These are phyloP conservation scores for Ogataea haglerorum DNA, from an alignment of 805 yeast genomes.

Conservation along the genomic window DNA sequence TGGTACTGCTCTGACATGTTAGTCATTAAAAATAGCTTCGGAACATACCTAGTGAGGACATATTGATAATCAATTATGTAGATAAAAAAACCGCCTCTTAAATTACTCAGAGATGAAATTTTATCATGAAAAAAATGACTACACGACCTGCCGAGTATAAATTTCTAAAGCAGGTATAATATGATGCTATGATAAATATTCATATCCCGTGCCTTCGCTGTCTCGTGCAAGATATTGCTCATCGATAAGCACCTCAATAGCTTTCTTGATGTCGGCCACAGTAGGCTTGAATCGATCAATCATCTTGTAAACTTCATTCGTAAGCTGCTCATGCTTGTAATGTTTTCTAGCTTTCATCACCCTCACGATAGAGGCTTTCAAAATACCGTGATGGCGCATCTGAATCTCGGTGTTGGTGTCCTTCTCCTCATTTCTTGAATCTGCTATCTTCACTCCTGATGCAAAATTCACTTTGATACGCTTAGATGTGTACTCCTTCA, in stretches of 20 bases:
- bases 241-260: conserved; percentile 81
- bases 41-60: conserved; percentile 19
- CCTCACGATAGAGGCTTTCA: conserved; percentile 92
- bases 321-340: conserved; percentile 72
- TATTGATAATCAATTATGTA: conserved; percentile 4
- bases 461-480: conserved; percentile 77
- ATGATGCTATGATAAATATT: conserved; percentile 62
- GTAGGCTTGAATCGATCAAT: conserved; percentile 82
- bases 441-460: conserved; percentile 39
- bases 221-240: conserved; percentile 79
- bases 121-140: conserved; percentile 1
- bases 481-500: conserved; percentile 79
- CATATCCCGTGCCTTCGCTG: conserved; percentile 65
- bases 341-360: conserved; percentile 92
- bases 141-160: background rate
- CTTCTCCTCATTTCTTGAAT: conserved; percentile 66
- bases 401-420: conserved; percentile 74
- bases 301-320: conserved; percentile 85
- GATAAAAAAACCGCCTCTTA: conserved; percentile 7
- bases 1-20: conserved; percentile 34
- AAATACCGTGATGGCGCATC: conserved; percentile 62
- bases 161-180: conserved; percentile 1
- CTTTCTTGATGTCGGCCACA: conserved; percentile 80
- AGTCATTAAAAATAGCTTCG: background rate
- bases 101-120: conserved; percentile 12